These are phyloP conservation scores for Trichomonas vaginalis DNA, from an alignment of 208 protist species.

Conservation along the genomic window DNA sequence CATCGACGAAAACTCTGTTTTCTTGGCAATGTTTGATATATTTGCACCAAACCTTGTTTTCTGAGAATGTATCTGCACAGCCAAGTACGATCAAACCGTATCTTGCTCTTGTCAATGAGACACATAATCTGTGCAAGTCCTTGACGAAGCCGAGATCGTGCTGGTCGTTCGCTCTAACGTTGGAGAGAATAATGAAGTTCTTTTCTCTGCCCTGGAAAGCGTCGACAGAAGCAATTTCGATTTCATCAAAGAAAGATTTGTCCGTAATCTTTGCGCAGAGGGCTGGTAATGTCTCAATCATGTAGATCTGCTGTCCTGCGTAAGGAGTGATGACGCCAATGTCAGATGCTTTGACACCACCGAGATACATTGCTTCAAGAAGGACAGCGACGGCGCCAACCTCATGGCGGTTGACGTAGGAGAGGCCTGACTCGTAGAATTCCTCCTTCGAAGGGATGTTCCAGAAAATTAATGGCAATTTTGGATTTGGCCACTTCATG, in stretches of 20 bases:
- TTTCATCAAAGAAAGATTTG: background rate
- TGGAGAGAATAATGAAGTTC: constrained; percentile 34
- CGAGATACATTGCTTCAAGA: background rate
- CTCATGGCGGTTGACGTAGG: background rate
- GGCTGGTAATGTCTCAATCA: background rate
- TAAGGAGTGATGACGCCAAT: constrained; percentile 1
- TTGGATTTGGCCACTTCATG: background rate
- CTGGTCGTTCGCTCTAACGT: constrained; percentile 17
- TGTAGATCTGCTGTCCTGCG: background rate
- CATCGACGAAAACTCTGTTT: background rate
- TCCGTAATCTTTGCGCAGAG: background rate
- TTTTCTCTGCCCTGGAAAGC: constrained; percentile 42
- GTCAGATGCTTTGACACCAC: background rate
- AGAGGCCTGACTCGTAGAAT: background rate
- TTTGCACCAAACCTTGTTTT: constrained; percentile 7
- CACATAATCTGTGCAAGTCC: constrained; percentile 64
- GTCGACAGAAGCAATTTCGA: constrained; percentile 31
- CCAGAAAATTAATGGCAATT: background rate
- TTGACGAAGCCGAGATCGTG: constrained; percentile 57
- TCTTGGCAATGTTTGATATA: background rate
- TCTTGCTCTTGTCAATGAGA: constrained; percentile 60
- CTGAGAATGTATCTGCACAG: constrained; percentile 24
- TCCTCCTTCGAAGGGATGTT: background rate
- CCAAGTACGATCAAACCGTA: constrained; percentile 30
- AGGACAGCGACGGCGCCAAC: background rate